phyloP scores from a whole-genome alignment of 306 rosid species.

The Dalbergia cultrata region DNA sequence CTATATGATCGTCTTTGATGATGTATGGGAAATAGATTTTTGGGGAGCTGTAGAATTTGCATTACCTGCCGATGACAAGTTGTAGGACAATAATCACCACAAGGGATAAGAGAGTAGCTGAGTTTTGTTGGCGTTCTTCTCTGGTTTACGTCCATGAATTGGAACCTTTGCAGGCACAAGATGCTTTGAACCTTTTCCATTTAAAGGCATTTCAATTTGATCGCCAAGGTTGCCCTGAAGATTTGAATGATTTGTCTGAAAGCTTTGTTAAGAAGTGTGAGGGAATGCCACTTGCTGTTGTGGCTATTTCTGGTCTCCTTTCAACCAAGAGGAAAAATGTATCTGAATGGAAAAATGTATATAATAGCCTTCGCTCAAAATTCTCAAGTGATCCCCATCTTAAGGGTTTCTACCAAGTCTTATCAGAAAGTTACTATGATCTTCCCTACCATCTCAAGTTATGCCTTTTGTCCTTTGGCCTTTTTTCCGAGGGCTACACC shows the following conservation, averaged over 20 bases:
- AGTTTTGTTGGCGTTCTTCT: slow-evolving; percentile 8
- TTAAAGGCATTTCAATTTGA: neutral
- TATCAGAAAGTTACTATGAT: slow-evolving; percentile 27
- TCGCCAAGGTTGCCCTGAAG: neutral
- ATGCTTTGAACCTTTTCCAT: neutral
- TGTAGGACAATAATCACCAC: neutral
- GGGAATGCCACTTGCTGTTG: slow-evolving; percentile 24
- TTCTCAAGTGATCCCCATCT: slow-evolving; percentile 19
- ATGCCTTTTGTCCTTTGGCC: slow-evolving; percentile 6
- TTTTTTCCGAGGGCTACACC: slow-evolving; percentile 23
- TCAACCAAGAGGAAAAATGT: slow-evolving; percentile 20
- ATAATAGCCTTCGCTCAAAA: slow-evolving; percentile 7
- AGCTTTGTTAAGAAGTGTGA: slow-evolving; percentile 33
- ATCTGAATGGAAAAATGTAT: slow-evolving; percentile 29
- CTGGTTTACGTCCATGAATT: neutral
- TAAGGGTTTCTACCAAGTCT: neutral
- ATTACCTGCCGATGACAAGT: slow-evolving; percentile 4
- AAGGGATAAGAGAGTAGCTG: slow-evolving; percentile 9
- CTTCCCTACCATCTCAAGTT: slow-evolving; percentile 12
- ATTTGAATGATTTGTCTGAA: neutral
- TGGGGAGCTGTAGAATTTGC: slow-evolving; percentile 21
- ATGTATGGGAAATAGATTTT: slow-evolving; percentile 26
- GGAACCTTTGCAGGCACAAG: neutral
- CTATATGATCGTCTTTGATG: slow-evolving; percentile 32
- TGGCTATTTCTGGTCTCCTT: neutral